Base-by-base conservation (phyloP, 768 basidiomycete genomes). In the Phanerochaete sordida region DNA sequence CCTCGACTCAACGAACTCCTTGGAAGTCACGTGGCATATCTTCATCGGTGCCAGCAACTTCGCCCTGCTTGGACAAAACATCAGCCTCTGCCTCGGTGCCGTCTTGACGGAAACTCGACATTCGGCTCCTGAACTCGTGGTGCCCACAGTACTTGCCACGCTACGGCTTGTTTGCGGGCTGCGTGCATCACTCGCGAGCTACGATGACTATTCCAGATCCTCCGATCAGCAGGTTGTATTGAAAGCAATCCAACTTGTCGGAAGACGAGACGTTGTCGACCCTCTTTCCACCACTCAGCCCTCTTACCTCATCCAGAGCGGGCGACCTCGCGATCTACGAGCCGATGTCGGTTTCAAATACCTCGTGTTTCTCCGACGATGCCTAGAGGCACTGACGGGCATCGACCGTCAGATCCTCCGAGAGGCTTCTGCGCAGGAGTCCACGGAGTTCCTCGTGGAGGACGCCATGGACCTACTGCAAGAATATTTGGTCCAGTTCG, bases 281-380 rank as follows among this genome's bases (percentile, higher is more conserved):
- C 89, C 91, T 8, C 77, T 92, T 15, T 93, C 93, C 23, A 84
- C 90, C 31, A 91, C 86, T 30, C 91, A 93, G 50, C 90, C 91
- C 6, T 93, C 92, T 2, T 92, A 84, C 68, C 79, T 95, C 33
- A 84, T 95, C 26, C 91, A 91, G 68, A 83, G 79, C 47, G 92
- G 92, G 4, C 72, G 79, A 9, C 88, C 91, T 8, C 82, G 88
- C 48, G 69, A 77, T 35, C 69, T 93, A 51, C 88, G 94, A 26
- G 81, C 81, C 26, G 86, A 91, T 62, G 73, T 81, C 0, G 79
- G 81, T 1, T 94, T 93, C 78, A 86, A 85, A 65, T 83, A 95
- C 54, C 74, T 95, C 23, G 86, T 90, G 61, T 87, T 93, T 66
- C 78, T 96, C 27, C 86, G 94, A 45, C 81, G 84, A 64, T 83